Conservation (phyloP, 1,139 yeast genomes). For the Scheffersomyces stambukii region DNA sequence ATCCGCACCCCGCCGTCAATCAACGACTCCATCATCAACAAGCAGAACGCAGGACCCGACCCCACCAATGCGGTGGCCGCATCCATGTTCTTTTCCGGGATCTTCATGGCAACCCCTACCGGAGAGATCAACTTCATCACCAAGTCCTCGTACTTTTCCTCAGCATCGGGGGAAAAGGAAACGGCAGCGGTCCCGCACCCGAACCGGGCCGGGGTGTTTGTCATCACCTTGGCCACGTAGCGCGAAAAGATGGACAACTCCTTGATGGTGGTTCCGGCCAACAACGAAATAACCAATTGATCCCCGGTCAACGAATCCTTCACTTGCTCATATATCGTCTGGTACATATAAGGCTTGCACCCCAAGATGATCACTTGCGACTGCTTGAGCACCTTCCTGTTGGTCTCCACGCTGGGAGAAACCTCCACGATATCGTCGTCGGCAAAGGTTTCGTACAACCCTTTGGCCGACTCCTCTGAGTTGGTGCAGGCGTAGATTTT, state of each 20-base stretch:
- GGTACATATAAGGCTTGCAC: constrained; percentile 79
- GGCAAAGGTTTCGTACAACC: constrained; percentile 8
- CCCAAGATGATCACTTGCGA: constrained; percentile 78
- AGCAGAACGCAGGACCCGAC: constrained; percentile 93
- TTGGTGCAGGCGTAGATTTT: constrained; percentile 75
- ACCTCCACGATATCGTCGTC: constrained; percentile 48
- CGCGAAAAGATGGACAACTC: constrained; percentile 55
- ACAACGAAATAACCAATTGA: constrained; percentile 72
- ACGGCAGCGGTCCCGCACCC: constrained; percentile 94
- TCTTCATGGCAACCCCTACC: constrained; percentile 67
- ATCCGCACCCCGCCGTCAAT: constrained; percentile 92
- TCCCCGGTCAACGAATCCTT: constrained; percentile 39
- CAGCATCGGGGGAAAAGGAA: constrained; percentile 54
- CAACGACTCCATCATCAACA: constrained; percentile 85
- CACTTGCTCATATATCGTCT: constrained; percentile 49
- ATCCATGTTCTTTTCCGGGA: constrained; percentile 90
- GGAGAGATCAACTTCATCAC: constrained; percentile 59
- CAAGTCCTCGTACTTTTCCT: constrained; percentile 43
- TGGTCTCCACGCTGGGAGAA: constrained; percentile 46
- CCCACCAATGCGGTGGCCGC: constrained; percentile 96
- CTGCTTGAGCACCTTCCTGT: constrained; percentile 52
- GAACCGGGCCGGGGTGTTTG: constrained; percentile 91
- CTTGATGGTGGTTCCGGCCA: constrained; percentile 88
- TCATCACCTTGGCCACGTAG: constrained; percentile 87
- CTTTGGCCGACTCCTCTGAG: constrained; percentile 29